phyloP scores from a whole-genome alignment of 345 rosid genomes.

The Acer negundo region DNA sequence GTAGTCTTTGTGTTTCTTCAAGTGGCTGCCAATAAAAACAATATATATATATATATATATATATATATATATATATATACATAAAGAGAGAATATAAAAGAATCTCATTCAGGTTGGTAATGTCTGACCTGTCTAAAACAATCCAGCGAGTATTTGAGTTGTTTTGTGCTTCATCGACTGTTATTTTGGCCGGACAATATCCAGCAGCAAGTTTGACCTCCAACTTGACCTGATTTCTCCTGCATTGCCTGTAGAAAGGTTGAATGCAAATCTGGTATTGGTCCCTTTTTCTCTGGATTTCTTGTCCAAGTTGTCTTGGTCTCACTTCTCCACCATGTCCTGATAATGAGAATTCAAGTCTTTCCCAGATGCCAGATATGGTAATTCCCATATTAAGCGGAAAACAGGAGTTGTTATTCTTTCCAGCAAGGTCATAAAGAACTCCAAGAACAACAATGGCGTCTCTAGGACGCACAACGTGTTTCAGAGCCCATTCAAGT shows the following conservation, averaged over 20 bases:
- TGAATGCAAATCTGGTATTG: constrained; percentile 38
- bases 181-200: constrained; percentile 34
- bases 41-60: too few relatives aligned
- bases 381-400: constrained; percentile 36
- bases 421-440: constrained; percentile 26
- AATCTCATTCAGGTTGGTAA: too few relatives aligned
- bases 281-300: constrained; percentile 44
- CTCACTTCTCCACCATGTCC: constrained; percentile 40
- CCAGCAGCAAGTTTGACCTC: constrained; percentile 58
- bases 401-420: constrained; percentile 42
- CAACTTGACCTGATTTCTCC: constrained; percentile 52
- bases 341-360: constrained; percentile 31
- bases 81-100: too few relatives aligned
- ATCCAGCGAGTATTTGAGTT: constrained; percentile 48
- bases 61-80: too few relatives aligned
- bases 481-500: constrained; percentile 51
- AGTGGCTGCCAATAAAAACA: constrained; percentile 27
- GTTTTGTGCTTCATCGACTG: constrained; percentile 41
- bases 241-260: constrained; percentile 47
- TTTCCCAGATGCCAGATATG: constrained; percentile 48
- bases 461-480: constrained; percentile 41
- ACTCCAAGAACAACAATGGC: constrained; percentile 44
- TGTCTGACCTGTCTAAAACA: constrained; percentile 45
- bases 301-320: constrained; percentile 43
- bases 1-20: constrained; percentile 34